Evolutionary conservation across 306 rosid genomes (phyloP), one percentile per base, ranked within the genome.

Genomic region (Prosopis cineraria): DNA sequence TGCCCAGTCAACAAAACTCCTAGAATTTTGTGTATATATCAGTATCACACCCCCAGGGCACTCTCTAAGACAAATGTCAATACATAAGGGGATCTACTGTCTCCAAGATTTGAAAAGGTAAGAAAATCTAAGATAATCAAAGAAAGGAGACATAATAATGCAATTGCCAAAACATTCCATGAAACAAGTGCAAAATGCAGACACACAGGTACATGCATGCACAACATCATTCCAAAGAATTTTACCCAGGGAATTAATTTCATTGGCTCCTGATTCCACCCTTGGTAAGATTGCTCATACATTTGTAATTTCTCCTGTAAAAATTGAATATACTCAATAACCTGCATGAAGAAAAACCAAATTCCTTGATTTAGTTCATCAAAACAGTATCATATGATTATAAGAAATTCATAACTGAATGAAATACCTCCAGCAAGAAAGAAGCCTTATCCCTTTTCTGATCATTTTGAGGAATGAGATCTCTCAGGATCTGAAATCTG

Each of bases 391-490:
- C 53, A 58, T n/a, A 59, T 41, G 55, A 39, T 19, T 48, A 74
- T 48, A 78, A 73, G 29, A 79, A 73, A 76, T 24, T 36, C 59
- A 79, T n/a, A 48, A 76, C 12, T 17, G 34, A 68, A 58, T 78
- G 56, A 53, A 22, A 20, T 80, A 95, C 98, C 98, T 95, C 99
- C 85, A 95, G 84, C 88, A 95, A 85, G 75, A 93, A 90, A 66
- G 99, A 95, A 25, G 99, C 99, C 85, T 93, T 95, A 67, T 95
- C 99, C 85, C 96, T 91, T 78, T 95, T 95, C 64, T 91, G 98
- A 89, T 95, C 99, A 88, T 89, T 93, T 80, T 89, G 93, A 70
- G 99, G 99, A 65, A 95, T 88, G 87, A 95, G 88, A 50, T 88
- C 92, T 80, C 96, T 89, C 86, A 95, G 82, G 80, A 86, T 84